These are phyloP conservation scores for Xylaria telfairii DNA, from an alignment of 495 filamentous ascomycete genomes.

Conservation along the genomic window DNA sequence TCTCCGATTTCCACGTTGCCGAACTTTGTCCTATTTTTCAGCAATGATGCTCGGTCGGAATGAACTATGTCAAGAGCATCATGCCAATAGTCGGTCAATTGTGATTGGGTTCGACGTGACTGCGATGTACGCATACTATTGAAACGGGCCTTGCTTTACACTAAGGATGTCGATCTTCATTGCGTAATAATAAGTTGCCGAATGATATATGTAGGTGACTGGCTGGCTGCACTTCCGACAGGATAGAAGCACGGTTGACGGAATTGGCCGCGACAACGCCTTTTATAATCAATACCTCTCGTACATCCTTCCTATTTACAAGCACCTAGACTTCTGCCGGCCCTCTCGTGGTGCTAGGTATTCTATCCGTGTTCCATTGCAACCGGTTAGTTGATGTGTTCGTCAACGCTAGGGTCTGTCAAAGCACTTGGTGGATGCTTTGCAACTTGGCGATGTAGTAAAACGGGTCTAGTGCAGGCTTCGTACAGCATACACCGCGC, in stretches of 20 bases:
- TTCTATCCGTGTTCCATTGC: constrained; percentile 3
- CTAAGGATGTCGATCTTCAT: constrained; percentile 16
- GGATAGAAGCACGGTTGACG: not conserved
- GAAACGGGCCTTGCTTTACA: not conserved
- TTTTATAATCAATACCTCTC: not conserved
- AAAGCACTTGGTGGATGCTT: not conserved
- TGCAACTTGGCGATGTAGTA: constrained; percentile 1
- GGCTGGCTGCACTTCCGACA: not conserved
- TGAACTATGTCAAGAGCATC: not conserved
- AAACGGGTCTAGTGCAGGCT: not conserved
- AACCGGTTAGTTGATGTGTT: not conserved
- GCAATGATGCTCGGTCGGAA: not conserved
- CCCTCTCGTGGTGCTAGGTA: not conserved
- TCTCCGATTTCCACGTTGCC: not conserved
- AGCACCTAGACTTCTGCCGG: too few relatives aligned
- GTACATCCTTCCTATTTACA: too few relatives aligned
- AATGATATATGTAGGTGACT: not conserved
- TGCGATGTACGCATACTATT: not conserved
- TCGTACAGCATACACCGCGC: not conserved
- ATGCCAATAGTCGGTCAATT: too few relatives aligned
- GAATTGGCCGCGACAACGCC: not conserved
- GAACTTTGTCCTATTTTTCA: not conserved
- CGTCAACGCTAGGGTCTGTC: constrained; percentile 3
- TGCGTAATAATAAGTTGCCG: not conserved
- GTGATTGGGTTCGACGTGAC: not conserved